Evolutionary conservation across 257 asterid genomes (phyloP), one percentile per base, ranked within the genome.

Genomic region (Henckelia pumila): DNA sequence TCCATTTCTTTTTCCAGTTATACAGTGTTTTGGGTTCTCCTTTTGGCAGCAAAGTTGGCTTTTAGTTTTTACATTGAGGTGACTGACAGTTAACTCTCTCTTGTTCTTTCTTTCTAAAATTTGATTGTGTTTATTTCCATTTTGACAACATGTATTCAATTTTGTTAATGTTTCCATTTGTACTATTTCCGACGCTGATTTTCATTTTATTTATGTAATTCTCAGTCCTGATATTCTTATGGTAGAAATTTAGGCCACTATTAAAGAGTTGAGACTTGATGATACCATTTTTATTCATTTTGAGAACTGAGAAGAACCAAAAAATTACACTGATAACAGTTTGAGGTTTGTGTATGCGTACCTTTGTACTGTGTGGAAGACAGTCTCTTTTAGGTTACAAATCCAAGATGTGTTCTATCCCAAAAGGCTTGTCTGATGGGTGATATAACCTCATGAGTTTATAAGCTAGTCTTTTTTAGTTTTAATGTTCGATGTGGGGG

Each of bases 11-110:
- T 65, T 77, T 74, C 71, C 83, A 93, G 97, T 73, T 93, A 93
- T 83, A 85, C 97, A 28, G 44, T 90, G 64, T 90, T 74, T 73
- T 93, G 99, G 99, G 89, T 93, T 80, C 92, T 91, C 70, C 97
- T 93, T 70, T 71, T 93, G 81, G 78, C 95, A 61, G 88, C 97
- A 66, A 93, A 93, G 78, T 79, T 93, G 84, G 83, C 99, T 37
- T 88, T 93, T 78, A 93, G 99, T 83, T 93, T 59, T 78, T 90
- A 80, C 66, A 66, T 84, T 10, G 99, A 93, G 97, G 99, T 93
- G 78, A 40, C 50, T 40, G n/a, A 40, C 50, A 40, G 17, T 40
- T n/a, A n/a, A n/a, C n/a, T 40, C 50, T 40, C n/a, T 40, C 50
- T 40, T 40, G n/a, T 40, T 40, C 1, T 40, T 37, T 3, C 71